A percentile compares a stretch with the other conserved stretches of the same genome.
These are phyloP conservation scores for Talaromyces sp. DNA, from an alignment of 2,329 filamentous ascomycete genomes.

Conservation along the genomic window DNA sequence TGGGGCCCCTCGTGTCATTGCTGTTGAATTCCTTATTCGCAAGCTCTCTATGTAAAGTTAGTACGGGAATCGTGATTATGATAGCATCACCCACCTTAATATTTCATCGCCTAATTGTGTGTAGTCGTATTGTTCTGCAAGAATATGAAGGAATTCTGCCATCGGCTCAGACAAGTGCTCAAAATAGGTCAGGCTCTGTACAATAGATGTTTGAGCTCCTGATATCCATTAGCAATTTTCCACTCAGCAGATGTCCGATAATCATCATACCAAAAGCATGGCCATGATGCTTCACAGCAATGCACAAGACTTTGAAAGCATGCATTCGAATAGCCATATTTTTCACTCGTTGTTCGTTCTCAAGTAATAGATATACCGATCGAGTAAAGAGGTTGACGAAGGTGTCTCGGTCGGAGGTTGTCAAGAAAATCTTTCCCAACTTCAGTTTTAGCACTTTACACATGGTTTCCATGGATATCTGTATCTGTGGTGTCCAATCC, in stretches of 20 bases:
- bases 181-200: conserved; percentile 96
- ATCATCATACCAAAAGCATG: conserved; percentile 64
- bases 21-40: conserved; percentile 98
- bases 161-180: conserved; percentile 98
- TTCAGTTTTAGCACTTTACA: conserved; percentile 93
- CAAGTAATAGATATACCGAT: conserved; percentile 87
- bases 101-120: conserved; percentile 93
- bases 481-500: conserved; percentile 86
- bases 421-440: conserved; percentile 87
- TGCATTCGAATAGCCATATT: conserved; percentile 89
- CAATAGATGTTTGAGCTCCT: conserved; percentile 96
- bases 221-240: conserved; percentile 23
- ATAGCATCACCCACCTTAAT: conserved; percentile 50
- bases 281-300: conserved; percentile 95
- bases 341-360: conserved; percentile 91
- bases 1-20: conserved; percentile 91
- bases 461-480: conserved; percentile 87
- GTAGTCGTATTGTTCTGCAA: conserved; percentile 96
- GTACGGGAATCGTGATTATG: conserved; percentile 2
- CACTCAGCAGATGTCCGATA: not conserved
- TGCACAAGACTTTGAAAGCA: conserved; percentile 92
- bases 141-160: conserved; percentile 95
- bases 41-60: conserved; percentile 61
- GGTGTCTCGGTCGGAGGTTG: conserved; percentile 92
- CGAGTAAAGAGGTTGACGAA: conserved; percentile 90